Percentiles rank a stretch among this genome's conserved stretches.
phyloP scores from a whole-genome alignment of 2,329 filamentous ascomycete genomes.

The Calonectria fujianensis region DNA sequence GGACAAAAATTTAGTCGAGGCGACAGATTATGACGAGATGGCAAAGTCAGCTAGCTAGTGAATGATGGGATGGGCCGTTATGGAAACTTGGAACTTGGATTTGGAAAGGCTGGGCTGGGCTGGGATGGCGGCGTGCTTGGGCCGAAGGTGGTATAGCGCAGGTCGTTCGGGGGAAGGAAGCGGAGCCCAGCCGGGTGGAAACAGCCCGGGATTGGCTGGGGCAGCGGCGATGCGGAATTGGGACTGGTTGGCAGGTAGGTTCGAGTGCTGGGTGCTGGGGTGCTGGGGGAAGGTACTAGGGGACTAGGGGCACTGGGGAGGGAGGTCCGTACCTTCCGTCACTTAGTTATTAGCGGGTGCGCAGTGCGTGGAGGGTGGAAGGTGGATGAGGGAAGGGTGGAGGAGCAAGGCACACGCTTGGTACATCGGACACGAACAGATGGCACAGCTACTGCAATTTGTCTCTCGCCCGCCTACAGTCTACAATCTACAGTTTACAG shows the following conservation, averaged over 20 bases:
- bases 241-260: slow-evolving; percentile 30
- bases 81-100: slow-evolving; percentile 40
- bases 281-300: neutral
- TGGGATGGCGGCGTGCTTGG: slow-evolving; percentile 35
- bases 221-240: slow-evolving; percentile 24
- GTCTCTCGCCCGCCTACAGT: slow-evolving; percentile 2
- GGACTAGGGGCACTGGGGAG: neutral
- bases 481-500: neutral
- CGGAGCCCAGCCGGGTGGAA: slow-evolving; percentile 31
- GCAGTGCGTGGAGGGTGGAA: neutral
- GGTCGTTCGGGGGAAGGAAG: slow-evolving; percentile 31
- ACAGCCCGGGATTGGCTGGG: slow-evolving; percentile 32
- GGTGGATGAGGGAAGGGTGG: neutral
- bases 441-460: neutral
- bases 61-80: slow-evolving; percentile 41
- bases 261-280: slow-evolving; percentile 11
- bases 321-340: slow-evolving; percentile 25
- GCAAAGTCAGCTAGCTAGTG: slow-evolving; percentile 26
- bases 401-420: neutral
- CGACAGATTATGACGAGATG: slow-evolving; percentile 17
- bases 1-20: slow-evolving; percentile 20
- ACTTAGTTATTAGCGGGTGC: slow-evolving; percentile 13
- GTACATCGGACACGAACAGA: neutral
- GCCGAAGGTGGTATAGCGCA: slow-evolving; percentile 33
- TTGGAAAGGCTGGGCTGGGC: slow-evolving; percentile 43